phyloP scores from a whole-genome alignment of 2,329 filamentous ascomycete species.

The Penicillium italicum region DNA sequence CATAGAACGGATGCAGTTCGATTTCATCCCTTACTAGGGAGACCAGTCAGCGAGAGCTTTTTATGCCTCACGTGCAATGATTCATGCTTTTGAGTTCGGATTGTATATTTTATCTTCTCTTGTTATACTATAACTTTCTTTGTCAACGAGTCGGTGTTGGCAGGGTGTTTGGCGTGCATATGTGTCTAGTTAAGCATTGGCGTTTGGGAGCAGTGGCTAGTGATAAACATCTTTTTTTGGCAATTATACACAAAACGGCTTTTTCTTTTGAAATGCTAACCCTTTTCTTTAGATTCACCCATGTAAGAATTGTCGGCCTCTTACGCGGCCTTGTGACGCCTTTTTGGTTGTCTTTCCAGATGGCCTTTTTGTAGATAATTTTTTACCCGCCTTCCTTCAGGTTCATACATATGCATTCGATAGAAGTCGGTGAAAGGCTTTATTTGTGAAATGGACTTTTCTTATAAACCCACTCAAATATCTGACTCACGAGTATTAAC shows the following conservation, averaged over 20 bases:
- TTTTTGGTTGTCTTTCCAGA: no score
- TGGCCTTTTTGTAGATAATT: no score
- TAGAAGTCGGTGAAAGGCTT: no score
- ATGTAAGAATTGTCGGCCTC: no score
- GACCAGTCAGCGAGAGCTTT: not conserved
- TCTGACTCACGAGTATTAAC: not conserved
- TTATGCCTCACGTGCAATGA: constrained; percentile 19
- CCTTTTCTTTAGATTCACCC: not conserved
- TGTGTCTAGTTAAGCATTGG: not conserved
- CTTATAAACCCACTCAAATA: no score
- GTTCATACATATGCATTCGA: no score
- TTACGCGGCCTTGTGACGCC: no score
- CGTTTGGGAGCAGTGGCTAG: not conserved
- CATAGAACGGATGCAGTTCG: constrained; percentile 34
- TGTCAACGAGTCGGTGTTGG: not conserved
- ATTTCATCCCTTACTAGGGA: constrained; percentile 29
- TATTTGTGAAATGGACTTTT: no score
- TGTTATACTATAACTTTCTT: not conserved
- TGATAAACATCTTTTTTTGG: not conserved
- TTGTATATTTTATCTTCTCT: not conserved
- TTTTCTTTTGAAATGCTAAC: not conserved
- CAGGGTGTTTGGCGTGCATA: not conserved
- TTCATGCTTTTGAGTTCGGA: constrained; percentile 8
- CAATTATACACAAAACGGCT: not conserved
- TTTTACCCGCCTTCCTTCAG: no score